Base-by-base conservation (phyloP, 176 grass and related monocot species). In the Zoysia pacifica region DNA sequence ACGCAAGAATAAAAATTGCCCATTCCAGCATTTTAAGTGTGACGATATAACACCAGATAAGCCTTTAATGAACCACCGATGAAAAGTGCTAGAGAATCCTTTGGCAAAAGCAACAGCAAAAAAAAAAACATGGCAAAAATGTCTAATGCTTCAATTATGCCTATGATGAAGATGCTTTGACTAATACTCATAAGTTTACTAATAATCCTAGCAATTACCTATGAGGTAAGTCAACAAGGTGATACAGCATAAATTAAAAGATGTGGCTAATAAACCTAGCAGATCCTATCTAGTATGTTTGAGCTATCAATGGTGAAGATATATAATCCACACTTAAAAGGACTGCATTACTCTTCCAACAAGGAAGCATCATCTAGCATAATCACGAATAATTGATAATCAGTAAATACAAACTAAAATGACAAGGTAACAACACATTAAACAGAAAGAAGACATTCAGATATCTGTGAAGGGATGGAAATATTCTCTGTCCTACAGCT, bases 141-240 rank as follows among this genome's bases (percentile, higher is more conserved):
- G 2, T 77, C 65, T 12, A 62, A 70, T 83, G 11, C 55, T 58
- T 19, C 55, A 58, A 9, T 58, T 58, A 37, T 61, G 62, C 16
- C 65, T 37, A 5, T 0, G 36, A 39, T 62, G 35, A 61, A 46
- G 41, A 62, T 48, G 42, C 2, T n/a, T 35, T 3, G 0, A 28
- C 28, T 28, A 28, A 76, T 5, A 11, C n/a, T 36, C 61, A 11
- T 19, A 74, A 11, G 39, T 74, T 43, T 1, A 13, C 5, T 16
- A 41, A 11, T 5, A 39, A 58, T 5, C 16, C 14, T 11, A 40
- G 3, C 8, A 62, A 62, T 10, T 62, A 62, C 9, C 36, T 3
- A 9, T 3, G 9, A 46, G 7, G 6, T 10, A 4, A 61, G 73
- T 61, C 73, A 46, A 75, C 3, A 14, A 75, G 55, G n/a, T 13